Base-by-base conservation (phyloP, 257 asterid species). In the Lantana camara region DNA sequence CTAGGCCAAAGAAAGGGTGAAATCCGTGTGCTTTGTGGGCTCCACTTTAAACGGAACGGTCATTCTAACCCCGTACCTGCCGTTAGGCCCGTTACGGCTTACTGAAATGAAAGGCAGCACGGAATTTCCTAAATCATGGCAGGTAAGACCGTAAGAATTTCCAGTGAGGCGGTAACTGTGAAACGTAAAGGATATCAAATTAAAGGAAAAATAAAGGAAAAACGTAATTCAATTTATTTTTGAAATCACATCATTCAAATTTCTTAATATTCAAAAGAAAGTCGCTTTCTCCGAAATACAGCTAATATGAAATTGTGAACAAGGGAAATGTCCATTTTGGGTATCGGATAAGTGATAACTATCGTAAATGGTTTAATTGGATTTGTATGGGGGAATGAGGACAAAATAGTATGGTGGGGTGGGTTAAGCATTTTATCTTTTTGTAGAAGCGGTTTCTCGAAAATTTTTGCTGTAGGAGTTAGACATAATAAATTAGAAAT, bases 21-120 rank as follows among this genome's bases (percentile, higher is more conserved):
- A 65, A 65, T 55, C 63, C 64, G 63, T 40, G 70, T 50, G 51
- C 61, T 44, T 0, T 57, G 59, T 14, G 61, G 70, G 70, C 7
- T 37, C 70, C 70, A 51, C 45, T 19, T 40, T 17, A 15, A 62
- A 27, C 57, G 57, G 27, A 45, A 45, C 19, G 34, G 19, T 29
- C 32, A 27, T 27, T 27, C 11, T 13, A 24, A 11, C 65, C 32
- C 1, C 27, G 34, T 11, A 20, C 17, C 63, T 21, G 63, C 63
- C 64, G 65, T 59, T 59, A 59, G 10, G 1, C n/a, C n/a, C n/a
- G n/a, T n/a, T n/a, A n/a, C n/a, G 9, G 1, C 10, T 3, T 5
- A 11, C 11, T n/a, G 7, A 19, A 16, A 3, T 22, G 5, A 7
- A 20, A 47, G 27, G 5, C 30, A 22, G 29, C 27, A 19, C 1